These are phyloP conservation scores for Saccharomycopsis javanensis DNA, from an alignment of 805 yeast genomes.

Conservation along the genomic window DNA sequence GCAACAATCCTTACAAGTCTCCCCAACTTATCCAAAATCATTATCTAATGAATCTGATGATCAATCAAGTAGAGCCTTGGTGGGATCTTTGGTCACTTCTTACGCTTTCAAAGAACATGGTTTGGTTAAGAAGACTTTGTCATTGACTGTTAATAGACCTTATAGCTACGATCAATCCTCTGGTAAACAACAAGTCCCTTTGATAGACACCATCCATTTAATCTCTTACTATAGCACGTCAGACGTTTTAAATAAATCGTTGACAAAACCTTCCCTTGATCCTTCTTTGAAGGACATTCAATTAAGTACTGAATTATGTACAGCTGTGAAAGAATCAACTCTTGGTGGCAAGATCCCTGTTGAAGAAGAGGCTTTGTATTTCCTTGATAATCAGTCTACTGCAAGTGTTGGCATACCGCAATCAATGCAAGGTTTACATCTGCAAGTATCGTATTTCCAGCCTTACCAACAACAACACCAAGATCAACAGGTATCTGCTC, in stretches of 20 bases:
- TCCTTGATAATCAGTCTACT: conserved; percentile 28
- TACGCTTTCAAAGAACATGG: conserved; percentile 65
- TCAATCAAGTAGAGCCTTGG: conserved; percentile 32
- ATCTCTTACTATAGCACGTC: conserved; percentile 70
- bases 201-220: conserved; percentile 50
- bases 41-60: background rate
- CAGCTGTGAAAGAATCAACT: conserved; percentile 47
- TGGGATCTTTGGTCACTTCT: conserved; percentile 48
- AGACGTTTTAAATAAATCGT: conserved; percentile 53
- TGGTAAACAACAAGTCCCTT: background rate
- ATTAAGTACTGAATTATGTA: conserved; percentile 40
- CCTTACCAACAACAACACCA: conserved; percentile 6
- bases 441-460: conserved; percentile 19
- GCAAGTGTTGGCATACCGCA: conserved; percentile 9
- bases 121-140: conserved; percentile 72
- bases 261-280: conserved; percentile 49
- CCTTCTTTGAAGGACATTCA: conserved; percentile 39
- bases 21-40: background rate
- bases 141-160: conserved; percentile 40
- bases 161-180: background rate
- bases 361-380: conserved; percentile 43
- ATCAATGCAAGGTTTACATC: conserved; percentile 17
- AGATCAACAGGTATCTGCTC: background rate
- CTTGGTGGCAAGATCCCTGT: conserved; percentile 44
- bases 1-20: background rate